phyloP scores from a whole-genome alignment of 768 basidiomycete genomes.

The Boletus fagicola region DNA sequence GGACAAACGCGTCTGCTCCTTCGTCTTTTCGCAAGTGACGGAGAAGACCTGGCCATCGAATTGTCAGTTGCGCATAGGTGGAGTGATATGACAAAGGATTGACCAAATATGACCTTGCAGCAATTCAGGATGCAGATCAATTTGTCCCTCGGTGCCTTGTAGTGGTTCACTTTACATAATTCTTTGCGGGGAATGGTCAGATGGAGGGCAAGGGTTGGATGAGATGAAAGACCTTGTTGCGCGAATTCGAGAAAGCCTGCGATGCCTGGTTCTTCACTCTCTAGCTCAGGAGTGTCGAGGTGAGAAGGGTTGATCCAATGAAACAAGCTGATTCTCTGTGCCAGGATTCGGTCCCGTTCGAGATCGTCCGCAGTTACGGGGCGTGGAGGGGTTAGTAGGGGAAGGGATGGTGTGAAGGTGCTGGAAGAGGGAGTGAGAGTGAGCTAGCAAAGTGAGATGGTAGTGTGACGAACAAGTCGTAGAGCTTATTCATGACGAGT shows the following conservation, averaged over 20 bases:
- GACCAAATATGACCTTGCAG: slow-evolving; percentile 99
- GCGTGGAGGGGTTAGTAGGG: slow-evolving; percentile 59
- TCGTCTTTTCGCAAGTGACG: slow-evolving; percentile 82
- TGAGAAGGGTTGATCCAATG: slow-evolving; percentile 88
- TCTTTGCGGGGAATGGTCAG: slow-evolving; percentile 46
- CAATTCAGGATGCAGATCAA: slow-evolving; percentile 95
- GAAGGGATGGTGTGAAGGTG: slow-evolving; percentile 88
- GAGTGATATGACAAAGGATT: slow-evolving; percentile 29
- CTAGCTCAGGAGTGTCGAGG: slow-evolving; percentile 82
- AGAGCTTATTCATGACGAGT: slow-evolving; percentile 96
- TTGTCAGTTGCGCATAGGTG: slow-evolving; percentile 1
- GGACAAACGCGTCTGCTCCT: slow-evolving; percentile 93
- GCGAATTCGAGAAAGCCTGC: slow-evolving; percentile 88
- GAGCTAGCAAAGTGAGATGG: not conserved
- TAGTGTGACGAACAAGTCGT: slow-evolving; percentile 76
- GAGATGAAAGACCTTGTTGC: slow-evolving; percentile 64
- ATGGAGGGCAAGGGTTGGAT: not conserved
- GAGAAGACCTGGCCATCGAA: slow-evolving; percentile 63
- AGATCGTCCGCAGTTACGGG: slow-evolving; percentile 92
- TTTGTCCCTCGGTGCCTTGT: slow-evolving; percentile 98
- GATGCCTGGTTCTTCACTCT: slow-evolving; percentile 44
- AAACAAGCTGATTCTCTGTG: slow-evolving; percentile 88
- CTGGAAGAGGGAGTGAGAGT: slow-evolving; percentile 40
- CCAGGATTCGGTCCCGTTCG: slow-evolving; percentile 89
- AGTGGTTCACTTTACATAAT: slow-evolving; percentile 94